phyloP scores from a whole-genome alignment of 1,139 yeast species.

The Hansenula anomala region DNA sequence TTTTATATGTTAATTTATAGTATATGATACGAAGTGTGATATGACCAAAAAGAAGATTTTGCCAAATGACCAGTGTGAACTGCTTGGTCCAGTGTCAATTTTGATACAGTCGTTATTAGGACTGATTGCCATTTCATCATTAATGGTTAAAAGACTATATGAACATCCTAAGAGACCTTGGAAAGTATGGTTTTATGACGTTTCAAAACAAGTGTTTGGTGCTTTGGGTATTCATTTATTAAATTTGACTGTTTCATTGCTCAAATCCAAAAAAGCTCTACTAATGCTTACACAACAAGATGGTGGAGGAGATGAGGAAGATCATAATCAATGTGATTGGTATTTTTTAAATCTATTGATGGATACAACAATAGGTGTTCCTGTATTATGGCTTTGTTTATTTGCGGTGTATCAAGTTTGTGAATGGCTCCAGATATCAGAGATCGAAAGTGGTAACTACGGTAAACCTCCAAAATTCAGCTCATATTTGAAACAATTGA shows the following conservation, averaged over 20 bases:
- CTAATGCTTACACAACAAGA: background rate
- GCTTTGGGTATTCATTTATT: constrained; percentile 79
- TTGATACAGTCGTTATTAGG: constrained; percentile 68
- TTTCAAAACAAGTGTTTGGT: constrained; percentile 83
- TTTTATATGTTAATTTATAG: no score
- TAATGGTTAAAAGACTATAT: constrained; percentile 68
- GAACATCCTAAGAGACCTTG: constrained; percentile 87
- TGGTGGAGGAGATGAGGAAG: constrained; percentile 24
- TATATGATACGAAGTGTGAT: no score
- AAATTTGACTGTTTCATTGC: constrained; percentile 67
- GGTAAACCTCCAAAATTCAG: constrained; percentile 64
- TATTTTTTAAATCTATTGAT: constrained; percentile 81
- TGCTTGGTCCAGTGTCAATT: constrained; percentile 69
- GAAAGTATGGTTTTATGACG: constrained; percentile 87
- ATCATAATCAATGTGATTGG: constrained; percentile 77
- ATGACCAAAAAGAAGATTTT: constrained; percentile 1
- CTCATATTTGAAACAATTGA: constrained; percentile 71
- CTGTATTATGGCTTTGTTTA: constrained; percentile 59
- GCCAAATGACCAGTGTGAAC: constrained; percentile 42
- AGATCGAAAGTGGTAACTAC: constrained; percentile 82
- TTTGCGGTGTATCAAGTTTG: constrained; percentile 43
- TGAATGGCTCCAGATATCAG: constrained; percentile 40
- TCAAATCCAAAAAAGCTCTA: constrained; percentile 31
- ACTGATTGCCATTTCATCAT: constrained; percentile 63
- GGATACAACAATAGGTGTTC: constrained; percentile 95